Evolutionary conservation across 306 rosid species (phyloP).

Genomic region (Rubus idaeus): DNA sequence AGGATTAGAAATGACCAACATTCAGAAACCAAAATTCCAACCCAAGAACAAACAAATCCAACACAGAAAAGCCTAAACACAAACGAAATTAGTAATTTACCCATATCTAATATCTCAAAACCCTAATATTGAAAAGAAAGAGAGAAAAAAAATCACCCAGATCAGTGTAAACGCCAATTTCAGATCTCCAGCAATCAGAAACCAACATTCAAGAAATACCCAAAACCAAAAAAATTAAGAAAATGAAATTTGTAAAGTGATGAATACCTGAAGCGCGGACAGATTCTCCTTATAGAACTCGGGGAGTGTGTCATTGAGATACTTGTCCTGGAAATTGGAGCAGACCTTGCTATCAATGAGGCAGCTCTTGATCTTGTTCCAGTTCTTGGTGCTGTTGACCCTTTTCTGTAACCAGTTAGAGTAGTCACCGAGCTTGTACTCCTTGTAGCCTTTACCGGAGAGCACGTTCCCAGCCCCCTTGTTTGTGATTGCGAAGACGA

Average conservation of each 20-base stretch:
- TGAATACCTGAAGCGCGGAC: constrained; percentile 69
- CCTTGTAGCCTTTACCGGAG: constrained; percentile 54
- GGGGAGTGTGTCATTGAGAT: constrained; percentile 11
- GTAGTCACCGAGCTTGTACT: constrained; percentile 80
- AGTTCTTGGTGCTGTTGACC: constrained; percentile 45
- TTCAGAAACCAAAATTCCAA: not conserved
- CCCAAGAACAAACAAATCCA: not conserved
- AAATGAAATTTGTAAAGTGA: not conserved
- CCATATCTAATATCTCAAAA: not conserved
- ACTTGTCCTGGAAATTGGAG: constrained; percentile 9
- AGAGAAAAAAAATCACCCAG: not conserved
- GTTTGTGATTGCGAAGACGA: constrained; percentile 66
- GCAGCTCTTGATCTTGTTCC: constrained; percentile 71
- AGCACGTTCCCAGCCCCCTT: constrained; percentile 56
- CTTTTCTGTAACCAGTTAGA: constrained; percentile 79
- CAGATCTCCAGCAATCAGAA: constrained; percentile 1
- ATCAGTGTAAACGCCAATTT: not conserved
- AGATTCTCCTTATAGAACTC: constrained; percentile 36
- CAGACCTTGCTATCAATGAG: constrained; percentile 56
- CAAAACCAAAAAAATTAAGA: not conserved
- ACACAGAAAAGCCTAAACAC: not conserved
- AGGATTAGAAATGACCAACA: not conserved
- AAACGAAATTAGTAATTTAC: not conserved
- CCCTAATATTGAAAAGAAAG: not conserved
- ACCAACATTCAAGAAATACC: not conserved